Base-by-base conservation (phyloP, 805 yeast species). In the Blastobotrys chiropterorum region DNA sequence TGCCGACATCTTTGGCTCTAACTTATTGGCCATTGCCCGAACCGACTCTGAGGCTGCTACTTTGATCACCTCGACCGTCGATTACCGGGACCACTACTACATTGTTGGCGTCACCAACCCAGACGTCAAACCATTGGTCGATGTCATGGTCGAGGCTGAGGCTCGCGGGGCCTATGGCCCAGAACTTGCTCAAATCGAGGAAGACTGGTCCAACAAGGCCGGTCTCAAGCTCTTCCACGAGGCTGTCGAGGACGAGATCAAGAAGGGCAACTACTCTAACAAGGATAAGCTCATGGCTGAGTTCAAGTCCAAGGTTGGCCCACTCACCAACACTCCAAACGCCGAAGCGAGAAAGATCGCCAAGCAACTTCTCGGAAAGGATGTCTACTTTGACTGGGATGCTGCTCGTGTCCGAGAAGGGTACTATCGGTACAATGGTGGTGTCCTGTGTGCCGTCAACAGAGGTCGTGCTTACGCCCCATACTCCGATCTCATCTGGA, bases 11-110 rank as follows among this genome's bases (percentile, higher is more conserved):
- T 82, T 88, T 73, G 94, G 95, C 49, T 80, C 90, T 44, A 90
- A 90, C 66, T 78, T 92, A 66, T 73, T 92, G 58, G 80, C 84
- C 59, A 95, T 92, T 64, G 97, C 97, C 49, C 83, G 98, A 76
- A 90, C 97, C 39, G 98, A 92, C 71, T 88, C 97, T 51, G 98
- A 92, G 75, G 97, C 97, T 59, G 98, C 97, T 46, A 92, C 97
- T 50, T 79, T 92, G 67, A 77, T 92, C 67, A 88, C 97, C 55
- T 88, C 96, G 17, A 86, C 97, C 50, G 90, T 92, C 64, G 98
- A 92, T 71, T 82, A 78, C 72, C 82, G 98, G 71, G 98, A 92
- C 71, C 98, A 92, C 70, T 89, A 84, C 74, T 92, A 87, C 70
- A 77, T 92, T 62, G 81, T 85, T 60, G 98, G 98, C 65, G 75